phyloP scores from a whole-genome alignment of 2,329 filamentous ascomycete genomes.

The Davidsoniella neocaledoniae region DNA sequence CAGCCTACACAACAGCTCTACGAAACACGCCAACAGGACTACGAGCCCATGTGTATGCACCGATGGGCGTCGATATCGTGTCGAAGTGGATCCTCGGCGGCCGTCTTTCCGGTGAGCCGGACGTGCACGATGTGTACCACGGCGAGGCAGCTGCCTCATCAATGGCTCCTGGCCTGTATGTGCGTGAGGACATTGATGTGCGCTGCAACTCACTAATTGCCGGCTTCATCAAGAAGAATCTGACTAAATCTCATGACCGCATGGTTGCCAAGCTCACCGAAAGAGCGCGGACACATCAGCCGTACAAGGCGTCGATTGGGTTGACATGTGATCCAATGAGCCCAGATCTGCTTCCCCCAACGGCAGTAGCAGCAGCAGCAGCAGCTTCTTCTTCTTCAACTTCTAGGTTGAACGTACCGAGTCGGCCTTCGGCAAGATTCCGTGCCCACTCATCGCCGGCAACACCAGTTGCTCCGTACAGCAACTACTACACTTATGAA shows the following conservation, averaged over 20 bases:
- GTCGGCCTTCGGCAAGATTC: not conserved
- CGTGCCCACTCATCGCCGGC: not conserved
- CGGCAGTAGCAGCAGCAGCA: no score
- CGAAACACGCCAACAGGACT: conserved; percentile 56
- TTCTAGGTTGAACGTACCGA: no score
- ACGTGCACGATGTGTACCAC: conserved; percentile 49
- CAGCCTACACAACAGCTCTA: conserved; percentile 67
- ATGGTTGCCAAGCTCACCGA: conserved; percentile 31
- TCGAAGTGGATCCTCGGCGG: conserved; percentile 65
- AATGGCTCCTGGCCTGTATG: conserved; percentile 46
- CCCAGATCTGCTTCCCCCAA: no score
- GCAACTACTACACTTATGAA: conserved; percentile 3
- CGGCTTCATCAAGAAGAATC: conserved; percentile 63
- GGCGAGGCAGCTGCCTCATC: conserved; percentile 24
- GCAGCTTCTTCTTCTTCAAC: no score
- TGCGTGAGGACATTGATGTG: conserved; percentile 73
- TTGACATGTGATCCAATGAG: no score
- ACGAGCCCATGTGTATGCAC: conserved; percentile 71
- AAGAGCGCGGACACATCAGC: conserved; percentile 1
- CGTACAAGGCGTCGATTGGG: no score
- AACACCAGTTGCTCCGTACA: not conserved
- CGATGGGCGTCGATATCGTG: conserved; percentile 62
- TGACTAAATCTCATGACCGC: conserved; percentile 56
- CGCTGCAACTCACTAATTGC: conserved; percentile 63
- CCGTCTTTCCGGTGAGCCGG: conserved; percentile 51